phyloP scores from a whole-genome alignment of 345 rosid species.

The Iberis pinnata region DNA sequence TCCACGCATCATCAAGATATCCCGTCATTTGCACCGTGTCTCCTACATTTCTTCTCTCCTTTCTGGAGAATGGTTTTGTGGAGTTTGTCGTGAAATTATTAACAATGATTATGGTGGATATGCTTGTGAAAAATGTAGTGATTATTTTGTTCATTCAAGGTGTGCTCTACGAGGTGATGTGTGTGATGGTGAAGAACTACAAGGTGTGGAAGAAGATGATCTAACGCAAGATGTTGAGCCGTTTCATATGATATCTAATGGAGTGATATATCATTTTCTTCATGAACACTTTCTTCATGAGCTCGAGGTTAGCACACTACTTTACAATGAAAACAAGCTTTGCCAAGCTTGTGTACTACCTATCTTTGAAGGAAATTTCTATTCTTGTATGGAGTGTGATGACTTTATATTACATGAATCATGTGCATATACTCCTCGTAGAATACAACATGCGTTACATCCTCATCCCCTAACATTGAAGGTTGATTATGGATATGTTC shows the following conservation, averaged over 20 bases:
- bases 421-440: not conserved
- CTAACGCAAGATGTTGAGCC: not conserved
- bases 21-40: constrained; percentile 1
- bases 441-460: not conserved
- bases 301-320: not conserved
- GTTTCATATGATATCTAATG: not conserved
- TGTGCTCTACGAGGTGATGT: constrained; percentile 8
- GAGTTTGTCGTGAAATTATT: constrained; percentile 1
- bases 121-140: not conserved
- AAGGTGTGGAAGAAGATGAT: not conserved
- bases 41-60: not conserved
- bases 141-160: constrained; percentile 10
- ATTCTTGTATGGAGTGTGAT: constrained; percentile 2
- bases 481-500: not conserved
- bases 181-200: constrained; percentile 11
- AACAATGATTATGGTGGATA: constrained; percentile 3
- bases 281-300: not conserved
- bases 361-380: not conserved
- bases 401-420: not conserved
- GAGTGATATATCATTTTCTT: constrained; percentile 4
- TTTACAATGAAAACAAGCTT: not conserved
- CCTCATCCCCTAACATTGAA: constrained; percentile 2
- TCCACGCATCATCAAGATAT: constrained; percentile 9
- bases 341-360: not conserved
- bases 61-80: constrained; percentile 4